Base-by-base conservation (phyloP, 805 yeast genomes). In the Priceomyces haplophilus region DNA sequence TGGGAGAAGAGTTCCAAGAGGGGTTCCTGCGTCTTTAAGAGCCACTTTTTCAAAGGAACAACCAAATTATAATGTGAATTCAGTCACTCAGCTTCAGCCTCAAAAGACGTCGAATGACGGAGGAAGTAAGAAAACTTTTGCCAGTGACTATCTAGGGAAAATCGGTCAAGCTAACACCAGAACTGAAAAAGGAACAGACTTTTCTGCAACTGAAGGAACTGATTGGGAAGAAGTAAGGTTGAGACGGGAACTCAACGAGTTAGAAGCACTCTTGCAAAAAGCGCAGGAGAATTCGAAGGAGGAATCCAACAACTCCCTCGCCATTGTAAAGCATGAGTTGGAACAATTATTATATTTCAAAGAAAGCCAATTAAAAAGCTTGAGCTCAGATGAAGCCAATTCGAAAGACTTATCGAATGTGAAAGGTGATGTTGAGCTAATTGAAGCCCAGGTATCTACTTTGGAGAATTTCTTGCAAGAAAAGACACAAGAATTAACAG, bases 171-270 rank as follows among this genome's bases (percentile, higher is more conserved):
- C 77, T n/a, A 57, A 64, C 21, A 55, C 70, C 3, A 48, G 57
- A 11, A 50, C 58, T 20, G 58, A 54, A 21, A 61, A 56, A 24
- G 89, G 88, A 4, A 82, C 89, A 0, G 90, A 87, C 58, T 84
- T 85, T 58, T 77, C 84, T 3, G 74, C 80, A 1, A 83, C 80
- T 3, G 77, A 78, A 53, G 89, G 83, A n/a, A 81, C 88, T 1
- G 96, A 89, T 56, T 88, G 97, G 96, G 97, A 90, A 61, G 88
- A 85, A 55, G 95, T 85, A 12, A 76, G 93, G 52, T 74, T 89
- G 50, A 81, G 82, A 64, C 78, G 90, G 47, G 91, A 89, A 58
- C 71, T 91, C 47, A 74, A 81, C 10, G 87, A 86, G 47, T 64
- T 90, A 37, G 96, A 89, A 53, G 64, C 70, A n/a, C 73, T 81